Base-by-base conservation (phyloP, 2,329 filamentous ascomycete species). In the Grosmannia clavigera region DNA sequence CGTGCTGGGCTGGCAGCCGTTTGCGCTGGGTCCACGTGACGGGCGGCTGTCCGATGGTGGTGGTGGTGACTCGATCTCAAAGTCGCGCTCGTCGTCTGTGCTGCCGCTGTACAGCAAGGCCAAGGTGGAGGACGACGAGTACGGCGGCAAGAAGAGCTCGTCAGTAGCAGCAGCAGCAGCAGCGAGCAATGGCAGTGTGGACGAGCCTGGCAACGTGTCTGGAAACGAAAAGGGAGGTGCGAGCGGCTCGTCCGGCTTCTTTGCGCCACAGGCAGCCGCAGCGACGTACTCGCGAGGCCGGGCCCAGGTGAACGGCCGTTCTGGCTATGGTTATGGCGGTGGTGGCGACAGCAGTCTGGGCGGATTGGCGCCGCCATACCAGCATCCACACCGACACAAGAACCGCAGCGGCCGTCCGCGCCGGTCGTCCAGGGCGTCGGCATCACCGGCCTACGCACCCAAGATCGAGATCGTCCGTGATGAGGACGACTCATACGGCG, bases 31-130 rank as follows among this genome's bases (percentile, higher is more conserved):
- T 33, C 71, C 75, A 1, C 7, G 68, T 70, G 38, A 68, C 11
- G 59, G 61, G 16, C 59, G 63, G 16, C 43, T 3, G 66, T 22
- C 22, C 22, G 22, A 22, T 22, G 22, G 22, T 22, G 22, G 22
- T 22, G 22, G 22, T 22, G 22, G 22, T 22, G 22, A 22, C 22
- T 22, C 22, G 22, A 22, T 22, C 22, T 22, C 22, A 22, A 22
- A 22, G 22, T 22, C 22, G 22, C 22, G 22, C 22, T 22, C 60
- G 16, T 50, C 56, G 10, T 43, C 57, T 14, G 16, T 55, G 3
- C 55, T 76, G 7, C 70, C 79, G 0, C 80, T 81, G 10, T 65
- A 77, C 35, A 79, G 76, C 69, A 83, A 83, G 67, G 75, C 76
- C 62, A 83, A 83, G 67, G 67, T 74, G 7, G 81, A 84, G 56